Evolutionary conservation across 176 grass and related monocot genomes (phyloP).

Genomic region (Hordeum marinum): DNA sequence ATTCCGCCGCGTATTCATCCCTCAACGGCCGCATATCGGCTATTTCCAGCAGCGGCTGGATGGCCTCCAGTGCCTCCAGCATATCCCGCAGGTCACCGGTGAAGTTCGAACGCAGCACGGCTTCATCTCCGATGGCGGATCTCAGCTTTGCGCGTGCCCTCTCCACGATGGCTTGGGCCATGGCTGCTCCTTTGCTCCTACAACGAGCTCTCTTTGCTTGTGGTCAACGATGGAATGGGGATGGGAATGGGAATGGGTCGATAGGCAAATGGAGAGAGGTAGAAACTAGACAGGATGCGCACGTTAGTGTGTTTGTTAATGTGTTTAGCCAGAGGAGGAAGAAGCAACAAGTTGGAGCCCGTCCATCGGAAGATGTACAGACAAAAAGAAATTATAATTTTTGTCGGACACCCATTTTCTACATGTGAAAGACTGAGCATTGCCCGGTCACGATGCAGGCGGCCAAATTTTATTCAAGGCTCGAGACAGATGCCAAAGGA

Average conservation of each 20-base stretch:
- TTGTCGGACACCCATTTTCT: too few species aligned
- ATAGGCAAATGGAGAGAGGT: too few species aligned
- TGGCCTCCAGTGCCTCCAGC: not conserved
- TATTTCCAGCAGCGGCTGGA: not conserved
- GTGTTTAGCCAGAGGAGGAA: too few species aligned
- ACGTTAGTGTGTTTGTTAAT: too few species aligned
- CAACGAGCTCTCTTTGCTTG: not conserved
- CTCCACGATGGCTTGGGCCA: not conserved
- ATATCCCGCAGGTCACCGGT: not conserved
- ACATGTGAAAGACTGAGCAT: not conserved
- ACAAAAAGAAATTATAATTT: too few species aligned
- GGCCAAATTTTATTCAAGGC: not conserved
- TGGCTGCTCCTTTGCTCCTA: not conserved
- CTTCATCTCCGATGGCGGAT: not conserved
- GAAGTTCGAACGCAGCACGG: not conserved
- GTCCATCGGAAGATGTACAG: too few species aligned
- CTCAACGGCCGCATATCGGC: not conserved
- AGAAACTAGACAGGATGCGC: too few species aligned
- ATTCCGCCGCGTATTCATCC: rapidly evolving
- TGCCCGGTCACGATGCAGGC: not conserved
- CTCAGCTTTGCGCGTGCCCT: not conserved
- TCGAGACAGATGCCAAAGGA: too few species aligned
- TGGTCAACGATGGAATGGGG: too few species aligned
- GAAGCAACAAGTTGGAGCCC: too few species aligned
- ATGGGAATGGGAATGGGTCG: too few species aligned